A percentile compares a stretch with the other conserved stretches of the same genome.
Conservation (phyloP, 2,329 filamentous ascomycete genomes). For the Cladosporium sphaerospermum region DNA sequence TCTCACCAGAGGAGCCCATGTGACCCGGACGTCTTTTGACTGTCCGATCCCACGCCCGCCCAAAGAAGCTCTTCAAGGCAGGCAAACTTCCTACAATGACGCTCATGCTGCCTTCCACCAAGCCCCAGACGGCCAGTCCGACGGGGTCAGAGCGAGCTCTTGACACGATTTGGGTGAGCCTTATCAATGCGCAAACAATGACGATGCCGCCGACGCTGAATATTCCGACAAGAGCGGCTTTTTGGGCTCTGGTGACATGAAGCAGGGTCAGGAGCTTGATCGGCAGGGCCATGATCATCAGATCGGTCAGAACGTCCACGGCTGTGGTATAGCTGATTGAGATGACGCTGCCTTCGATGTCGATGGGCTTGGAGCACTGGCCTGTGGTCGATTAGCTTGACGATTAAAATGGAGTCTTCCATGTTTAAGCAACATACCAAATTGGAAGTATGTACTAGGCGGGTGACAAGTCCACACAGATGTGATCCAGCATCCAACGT, state of each 20-base stretch:
- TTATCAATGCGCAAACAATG: constrained; percentile 1
- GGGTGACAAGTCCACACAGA: constrained; percentile 6
- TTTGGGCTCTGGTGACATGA: neutral
- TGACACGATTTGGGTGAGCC: constrained; percentile 3
- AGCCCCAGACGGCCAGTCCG: constrained; percentile 5
- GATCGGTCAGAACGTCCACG: constrained; percentile 5
- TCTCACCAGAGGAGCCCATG: neutral
- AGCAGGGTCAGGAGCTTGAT: constrained; percentile 4
- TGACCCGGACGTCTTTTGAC: neutral
- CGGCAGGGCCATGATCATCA: constrained; percentile 10
- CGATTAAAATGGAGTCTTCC: neutral
- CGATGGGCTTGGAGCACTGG: constrained; percentile 5
- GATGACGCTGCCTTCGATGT: constrained; percentile 7
- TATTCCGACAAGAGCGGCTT: neutral
- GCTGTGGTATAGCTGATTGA: constrained; percentile 9
- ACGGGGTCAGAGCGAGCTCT: constrained; percentile 3
- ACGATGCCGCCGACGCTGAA: constrained; percentile 6
- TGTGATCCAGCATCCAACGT: constrained; percentile 5
- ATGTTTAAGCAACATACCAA: neutral
- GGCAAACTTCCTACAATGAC: constrained; percentile 4
- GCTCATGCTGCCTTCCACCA: constrained; percentile 7
- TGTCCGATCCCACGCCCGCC: constrained; percentile 5
- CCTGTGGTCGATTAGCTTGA: neutral
- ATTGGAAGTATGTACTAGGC: constrained; percentile 4
- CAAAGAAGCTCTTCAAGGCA: constrained; percentile 5